Evolutionary conservation across 2,329 filamentous ascomycete genomes (phyloP).

Genomic region (Diatrype stigma): DNA sequence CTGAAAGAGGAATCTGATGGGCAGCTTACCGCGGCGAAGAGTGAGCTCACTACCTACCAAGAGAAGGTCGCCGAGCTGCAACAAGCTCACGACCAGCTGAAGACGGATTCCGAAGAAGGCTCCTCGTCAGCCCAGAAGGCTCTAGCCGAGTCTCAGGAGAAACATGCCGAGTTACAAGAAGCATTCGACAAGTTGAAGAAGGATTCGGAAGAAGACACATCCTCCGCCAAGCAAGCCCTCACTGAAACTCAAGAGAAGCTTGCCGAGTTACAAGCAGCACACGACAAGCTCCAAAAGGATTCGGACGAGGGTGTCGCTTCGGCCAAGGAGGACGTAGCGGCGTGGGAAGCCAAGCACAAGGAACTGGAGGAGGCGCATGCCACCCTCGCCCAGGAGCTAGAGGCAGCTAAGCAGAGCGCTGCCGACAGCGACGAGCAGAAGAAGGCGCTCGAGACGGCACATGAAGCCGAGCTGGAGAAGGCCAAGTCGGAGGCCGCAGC

Average conservation of each 20-base stretch:
- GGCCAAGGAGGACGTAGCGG: conserved; percentile 21
- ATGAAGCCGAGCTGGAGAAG: conserved; percentile 13
- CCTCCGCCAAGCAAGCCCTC: conserved; percentile 6
- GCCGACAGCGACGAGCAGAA: conserved; percentile 15
- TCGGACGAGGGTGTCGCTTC: conserved; percentile 27
- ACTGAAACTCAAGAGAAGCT: conserved; percentile 4
- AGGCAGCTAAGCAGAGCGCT: conserved; percentile 19
- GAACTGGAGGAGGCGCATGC: conserved; percentile 13
- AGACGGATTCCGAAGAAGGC: conserved; percentile 25
- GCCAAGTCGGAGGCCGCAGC: conserved; percentile 9
- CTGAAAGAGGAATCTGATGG: not conserved
- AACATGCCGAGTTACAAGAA: not conserved
- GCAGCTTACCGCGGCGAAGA: conserved; percentile 3
- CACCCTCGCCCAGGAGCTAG: conserved; percentile 13
- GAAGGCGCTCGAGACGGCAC: conserved; percentile 4
- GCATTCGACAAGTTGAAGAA: not conserved
- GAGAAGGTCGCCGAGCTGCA: conserved; percentile 4
- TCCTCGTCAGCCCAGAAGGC: conserved; percentile 19
- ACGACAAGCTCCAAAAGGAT: conserved; percentile 27
- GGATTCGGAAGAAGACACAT: not conserved
- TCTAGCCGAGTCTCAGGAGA: not conserved
- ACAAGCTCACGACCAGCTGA: conserved; percentile 25
- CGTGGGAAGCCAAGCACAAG: conserved; percentile 19
- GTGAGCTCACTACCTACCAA: conserved; percentile 1
- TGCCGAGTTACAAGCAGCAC: conserved; percentile 14